Percentiles rank a stretch among this genome's conserved stretches.
Conservation (phyloP, 768 basidiomycete species). For the Hypsizygus marmoreus region DNA sequence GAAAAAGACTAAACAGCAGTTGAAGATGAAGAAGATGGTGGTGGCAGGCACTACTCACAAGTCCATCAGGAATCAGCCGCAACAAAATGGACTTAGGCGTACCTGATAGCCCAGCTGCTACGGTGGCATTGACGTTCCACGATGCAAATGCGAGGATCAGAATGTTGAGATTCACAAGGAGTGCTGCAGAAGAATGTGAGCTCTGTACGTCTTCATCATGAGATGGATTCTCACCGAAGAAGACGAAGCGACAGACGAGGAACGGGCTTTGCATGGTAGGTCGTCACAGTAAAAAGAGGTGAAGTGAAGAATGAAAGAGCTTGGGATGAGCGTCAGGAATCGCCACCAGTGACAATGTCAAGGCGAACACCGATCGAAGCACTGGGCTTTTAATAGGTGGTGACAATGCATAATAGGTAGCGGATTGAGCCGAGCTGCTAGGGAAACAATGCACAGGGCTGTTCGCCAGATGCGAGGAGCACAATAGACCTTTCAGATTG, state of each 20-base stretch:
- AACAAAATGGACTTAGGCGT: not conserved
- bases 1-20: conserved; percentile 39
- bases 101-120: conserved; percentile 39
- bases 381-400: conserved; percentile 2
- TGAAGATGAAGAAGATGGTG: conserved; percentile 50
- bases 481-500: conserved; percentile 6
- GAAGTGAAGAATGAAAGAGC: conserved; percentile 4
- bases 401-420: not conserved
- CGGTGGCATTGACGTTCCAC: conserved; percentile 53
- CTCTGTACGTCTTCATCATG: not conserved
- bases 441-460: conserved; percentile 12
- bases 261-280: conserved; percentile 50
- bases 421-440: conserved; percentile 7
- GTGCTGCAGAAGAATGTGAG: conserved; percentile 30
- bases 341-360: conserved; percentile 21
- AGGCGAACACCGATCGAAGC: not conserved
- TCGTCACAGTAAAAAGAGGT: conserved; percentile 6
- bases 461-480: not conserved
- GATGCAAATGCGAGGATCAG: conserved; percentile 56
- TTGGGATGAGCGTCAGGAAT: conserved; percentile 11
- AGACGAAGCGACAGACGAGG: conserved; percentile 55
- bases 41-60: conserved; percentile 43
- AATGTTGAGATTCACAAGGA: conserved; percentile 52
- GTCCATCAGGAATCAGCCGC: not conserved
- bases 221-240: conserved; percentile 48